Conservation (phyloP, 352 stramenopile genomes). For the Globisporangium rhizosaccharum region DNA sequence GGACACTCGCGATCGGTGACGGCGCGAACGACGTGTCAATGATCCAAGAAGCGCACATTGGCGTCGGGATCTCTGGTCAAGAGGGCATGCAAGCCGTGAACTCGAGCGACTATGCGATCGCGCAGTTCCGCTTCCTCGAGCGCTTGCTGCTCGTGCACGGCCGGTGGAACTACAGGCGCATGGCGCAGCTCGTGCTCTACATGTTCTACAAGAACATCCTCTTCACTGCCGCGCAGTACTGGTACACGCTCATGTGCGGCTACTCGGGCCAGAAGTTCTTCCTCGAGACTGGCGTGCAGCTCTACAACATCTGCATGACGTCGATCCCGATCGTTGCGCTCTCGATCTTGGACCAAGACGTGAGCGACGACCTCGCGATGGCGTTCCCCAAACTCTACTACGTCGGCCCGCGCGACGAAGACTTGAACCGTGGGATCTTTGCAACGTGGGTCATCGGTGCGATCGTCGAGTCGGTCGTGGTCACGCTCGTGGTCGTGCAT, state of each 20-base stretch:
- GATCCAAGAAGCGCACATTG: constrained; percentile 91
- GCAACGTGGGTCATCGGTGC: constrained; percentile 61
- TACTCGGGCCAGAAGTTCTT: constrained; percentile 86
- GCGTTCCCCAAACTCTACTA: constrained; percentile 71
- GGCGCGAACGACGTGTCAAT: constrained; percentile 95
- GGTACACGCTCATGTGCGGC: constrained; percentile 65
- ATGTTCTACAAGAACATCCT: constrained; percentile 94
- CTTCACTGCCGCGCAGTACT: constrained; percentile 69
- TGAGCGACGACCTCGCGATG: constrained; percentile 56
- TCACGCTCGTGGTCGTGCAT: constrained; percentile 52
- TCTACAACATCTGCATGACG: constrained; percentile 80
- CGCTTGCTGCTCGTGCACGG: constrained; percentile 90
- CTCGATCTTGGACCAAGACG: constrained; percentile 73
- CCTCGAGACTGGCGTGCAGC: constrained; percentile 65
- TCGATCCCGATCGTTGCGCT: constrained; percentile 60
- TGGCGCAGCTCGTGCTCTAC: constrained; percentile 88
- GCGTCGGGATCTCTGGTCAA: constrained; percentile 89
- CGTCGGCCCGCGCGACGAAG: constrained; percentile 49
- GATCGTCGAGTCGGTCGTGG: constrained; percentile 66
- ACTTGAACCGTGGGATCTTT: constrained; percentile 66
- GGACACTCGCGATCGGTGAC: constrained; percentile 89
- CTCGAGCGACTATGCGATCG: constrained; percentile 92
- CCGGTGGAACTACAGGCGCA: constrained; percentile 88
- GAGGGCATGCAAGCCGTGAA: constrained; percentile 93
- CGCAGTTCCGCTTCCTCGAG: constrained; percentile 89